Evolutionary conservation across 805 yeast species (phyloP).

Genomic region (Myxozyma geophila): DNA sequence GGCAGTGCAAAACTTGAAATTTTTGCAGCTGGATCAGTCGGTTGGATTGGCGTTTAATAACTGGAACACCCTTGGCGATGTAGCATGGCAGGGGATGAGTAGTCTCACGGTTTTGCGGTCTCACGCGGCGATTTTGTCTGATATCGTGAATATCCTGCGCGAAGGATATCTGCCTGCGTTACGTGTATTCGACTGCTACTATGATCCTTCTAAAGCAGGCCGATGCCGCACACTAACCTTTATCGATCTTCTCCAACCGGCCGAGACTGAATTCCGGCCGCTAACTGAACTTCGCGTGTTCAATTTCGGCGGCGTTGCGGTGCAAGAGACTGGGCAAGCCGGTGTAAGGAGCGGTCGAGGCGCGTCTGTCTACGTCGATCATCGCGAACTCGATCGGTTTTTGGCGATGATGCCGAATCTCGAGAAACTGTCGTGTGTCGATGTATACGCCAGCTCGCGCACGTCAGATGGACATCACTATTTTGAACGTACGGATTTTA

Average conservation of each 20-base stretch:
- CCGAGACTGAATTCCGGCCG: neutral
- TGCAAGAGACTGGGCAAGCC: neutral
- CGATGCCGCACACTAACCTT: slow-evolving; percentile 10
- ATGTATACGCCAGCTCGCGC: slow-evolving; percentile 19
- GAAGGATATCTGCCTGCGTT: slow-evolving; percentile 10
- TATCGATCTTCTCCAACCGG: slow-evolving; percentile 1
- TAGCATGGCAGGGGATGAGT: slow-evolving; percentile 5
- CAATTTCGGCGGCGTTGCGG: slow-evolving; percentile 17
- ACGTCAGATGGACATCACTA: slow-evolving; percentile 9
- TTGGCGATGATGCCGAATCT: slow-evolving; percentile 17
- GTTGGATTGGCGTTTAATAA: slow-evolving; percentile 9
- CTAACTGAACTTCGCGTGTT: slow-evolving; percentile 8
- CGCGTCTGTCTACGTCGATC: slow-evolving; percentile 20
- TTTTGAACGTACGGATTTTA: slow-evolving; percentile 22
- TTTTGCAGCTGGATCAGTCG: slow-evolving; percentile 6
- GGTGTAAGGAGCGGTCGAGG: slow-evolving; percentile 9
- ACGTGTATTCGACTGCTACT: slow-evolving; percentile 16
- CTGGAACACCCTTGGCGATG: slow-evolving; percentile 6
- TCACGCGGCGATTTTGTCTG: slow-evolving; percentile 10
- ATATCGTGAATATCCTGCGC: slow-evolving; percentile 1
- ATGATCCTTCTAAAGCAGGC: slow-evolving; percentile 11
- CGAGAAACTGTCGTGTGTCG: slow-evolving; percentile 8
- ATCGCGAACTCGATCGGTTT: slow-evolving; percentile 17
- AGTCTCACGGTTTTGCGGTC: slow-evolving; percentile 7
- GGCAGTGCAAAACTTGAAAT: neutral